These are phyloP conservation scores for Musa beccarii DNA, from an alignment of 176 grass and related monocot genomes.

Conservation along the genomic window DNA sequence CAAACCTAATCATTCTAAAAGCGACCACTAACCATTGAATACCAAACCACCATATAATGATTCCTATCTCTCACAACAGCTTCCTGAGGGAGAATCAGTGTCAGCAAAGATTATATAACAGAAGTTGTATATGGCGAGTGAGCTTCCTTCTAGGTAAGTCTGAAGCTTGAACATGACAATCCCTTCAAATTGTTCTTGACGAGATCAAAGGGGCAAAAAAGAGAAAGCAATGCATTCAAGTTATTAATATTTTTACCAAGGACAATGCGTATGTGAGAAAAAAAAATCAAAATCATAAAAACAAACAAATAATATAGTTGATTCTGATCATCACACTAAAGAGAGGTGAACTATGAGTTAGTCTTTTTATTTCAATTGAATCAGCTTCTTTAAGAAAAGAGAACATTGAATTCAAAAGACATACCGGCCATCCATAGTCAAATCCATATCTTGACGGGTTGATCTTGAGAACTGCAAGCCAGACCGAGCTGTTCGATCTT, in stretches of 20 bases:
- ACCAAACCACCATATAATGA: not conserved
- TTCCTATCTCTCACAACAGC: not conserved
- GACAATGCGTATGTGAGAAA: not conserved
- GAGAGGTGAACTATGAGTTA: not conserved
- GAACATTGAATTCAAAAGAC: conserved; percentile 12
- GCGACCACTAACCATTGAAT: no score
- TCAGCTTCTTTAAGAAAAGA: not conserved
- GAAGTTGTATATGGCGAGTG: not conserved
- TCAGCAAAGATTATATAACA: not conserved
- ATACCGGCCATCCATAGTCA: conserved; percentile 55
- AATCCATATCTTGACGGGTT: conserved; percentile 48
- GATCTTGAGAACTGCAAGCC: conserved; percentile 43
- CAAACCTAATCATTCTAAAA: no score
- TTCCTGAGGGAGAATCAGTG: not conserved
- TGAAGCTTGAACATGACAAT: not conserved
- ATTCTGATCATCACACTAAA: not conserved
- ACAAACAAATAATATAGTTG: not conserved
- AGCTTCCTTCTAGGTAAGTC: not conserved
- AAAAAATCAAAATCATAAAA: not conserved
- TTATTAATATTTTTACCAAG: not conserved
- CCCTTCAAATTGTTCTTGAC: no score
- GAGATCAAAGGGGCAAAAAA: not conserved
- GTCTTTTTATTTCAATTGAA: not conserved
- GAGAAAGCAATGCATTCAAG: not conserved
- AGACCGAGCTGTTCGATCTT: conserved; percentile 30